Evolutionary conservation across 169 alveolate genomes (phyloP), one percentile per base, ranked within the genome.

Genomic region (Plasmodium yoelii): DNA sequence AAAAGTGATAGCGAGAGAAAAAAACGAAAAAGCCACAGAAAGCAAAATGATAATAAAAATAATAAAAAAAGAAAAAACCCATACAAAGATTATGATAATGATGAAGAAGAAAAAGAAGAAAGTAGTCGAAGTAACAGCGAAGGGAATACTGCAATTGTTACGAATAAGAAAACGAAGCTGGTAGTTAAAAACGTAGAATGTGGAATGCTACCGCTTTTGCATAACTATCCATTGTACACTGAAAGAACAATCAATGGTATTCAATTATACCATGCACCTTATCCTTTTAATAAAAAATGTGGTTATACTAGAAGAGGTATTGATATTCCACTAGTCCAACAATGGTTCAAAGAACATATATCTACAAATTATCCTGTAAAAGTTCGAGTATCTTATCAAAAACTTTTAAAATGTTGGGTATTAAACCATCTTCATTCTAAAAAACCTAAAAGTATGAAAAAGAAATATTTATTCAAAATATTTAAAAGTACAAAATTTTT

Each of bases 261-360:
- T 56, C 92, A 91, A 51, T 91, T 94, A 2, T 94, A 91, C 47
- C 99, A 99, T 99, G 99, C 99, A 1, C 99, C 99, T 10, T 95
- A 97, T 44, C 99, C 99, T 6, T 99, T 98, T 92, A 98, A 98
- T 93, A 94, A 97, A 90, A 97, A 99, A 80, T 96, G 99, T 46
- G 99, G 99, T 2, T 94, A 95, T 73, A 98, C 98, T 28, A 95
- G 99, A 73, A 94, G 99, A 51, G 98, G 98, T 22, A 95, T 95
- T 67, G 99, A 99, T 90, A 94, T 99, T 51, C 99, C 99, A 1
- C 93, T 99, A 12, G 98, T 99, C 6, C 96, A 98, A 61, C 93
- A 97, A n/a, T 99, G 99, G 99, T 98, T 97, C 90, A 96, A 98
- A 72, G 99, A 98, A 87, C 98, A 98, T 91, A 98, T 99, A 68